Evolutionary conservation across 805 yeast species (phyloP).

Genomic region (Zygosaccharomyces bailii): DNA sequence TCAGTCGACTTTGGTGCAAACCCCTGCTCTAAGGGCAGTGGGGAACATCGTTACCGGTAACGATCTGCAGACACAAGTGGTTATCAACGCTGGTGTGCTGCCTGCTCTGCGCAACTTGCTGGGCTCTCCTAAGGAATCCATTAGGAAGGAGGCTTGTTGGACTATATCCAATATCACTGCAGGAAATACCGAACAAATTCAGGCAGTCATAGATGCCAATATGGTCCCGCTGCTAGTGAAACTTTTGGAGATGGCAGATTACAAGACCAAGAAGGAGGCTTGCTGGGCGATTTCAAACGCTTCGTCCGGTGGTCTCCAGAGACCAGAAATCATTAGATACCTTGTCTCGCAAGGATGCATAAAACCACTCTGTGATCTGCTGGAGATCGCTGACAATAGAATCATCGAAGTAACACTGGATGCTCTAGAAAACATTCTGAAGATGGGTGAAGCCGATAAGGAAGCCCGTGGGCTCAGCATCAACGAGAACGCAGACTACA

Average conservation of each 20-base stretch:
- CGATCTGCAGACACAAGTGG: conserved; percentile 92
- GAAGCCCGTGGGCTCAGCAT: conserved; percentile 64
- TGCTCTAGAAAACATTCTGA: conserved; percentile 88
- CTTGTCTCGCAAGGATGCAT: conserved; percentile 94
- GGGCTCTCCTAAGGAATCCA: conserved; percentile 81
- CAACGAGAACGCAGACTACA: conserved; percentile 84
- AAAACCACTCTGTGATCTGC: conserved; percentile 91
- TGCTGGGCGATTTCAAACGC: conserved; percentile 99
- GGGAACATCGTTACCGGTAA: conserved; percentile 98
- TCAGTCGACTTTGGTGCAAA: conserved; percentile 82
- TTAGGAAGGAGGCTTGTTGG: conserved; percentile 98
- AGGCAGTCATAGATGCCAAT: conserved; percentile 93
- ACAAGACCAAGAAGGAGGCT: conserved; percentile 96
- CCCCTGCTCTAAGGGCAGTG: conserved; percentile 95
- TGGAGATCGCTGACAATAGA: conserved; percentile 83
- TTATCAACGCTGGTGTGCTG: conserved; percentile 88
- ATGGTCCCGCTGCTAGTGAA: conserved; percentile 87
- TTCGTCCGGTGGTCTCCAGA: conserved; percentile 87
- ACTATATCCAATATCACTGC: conserved; percentile 97
- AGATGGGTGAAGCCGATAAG: conserved; percentile 90
- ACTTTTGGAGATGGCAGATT: conserved; percentile 77
- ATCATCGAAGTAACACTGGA: conserved; percentile 93
- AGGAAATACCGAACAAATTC: conserved; percentile 92
- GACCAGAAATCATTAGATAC: conserved; percentile 91
- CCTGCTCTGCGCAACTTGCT: conserved; percentile 79